Percentiles rank a stretch among this genome's conserved stretches.
Conservation (phyloP, 179 eudicot genomes). For the Beta macrorhiza region DNA sequence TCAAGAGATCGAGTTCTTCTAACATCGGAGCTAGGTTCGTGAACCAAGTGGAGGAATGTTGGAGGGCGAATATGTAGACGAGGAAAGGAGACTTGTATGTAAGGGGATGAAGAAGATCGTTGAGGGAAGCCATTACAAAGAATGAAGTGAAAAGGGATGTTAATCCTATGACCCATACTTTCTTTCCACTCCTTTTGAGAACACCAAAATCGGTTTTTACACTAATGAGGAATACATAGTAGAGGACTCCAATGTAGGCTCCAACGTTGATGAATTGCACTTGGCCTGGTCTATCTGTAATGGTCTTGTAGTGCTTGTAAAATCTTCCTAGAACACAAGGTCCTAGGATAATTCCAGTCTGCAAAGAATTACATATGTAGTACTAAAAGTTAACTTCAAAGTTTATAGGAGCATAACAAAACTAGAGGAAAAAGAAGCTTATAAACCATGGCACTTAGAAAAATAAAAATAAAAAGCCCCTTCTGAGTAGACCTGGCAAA, state of each 20-base stretch:
- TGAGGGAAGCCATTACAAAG: not conserved
- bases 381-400: no score
- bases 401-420: not conserved
- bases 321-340: conserved; percentile 19
- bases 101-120: not conserved
- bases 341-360: conserved; percentile 29
- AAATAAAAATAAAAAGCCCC: not conserved
- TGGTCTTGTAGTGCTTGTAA: not conserved
- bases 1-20: conserved; percentile 26
- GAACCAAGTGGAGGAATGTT: conserved; percentile 20
- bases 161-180: conserved; percentile 17
- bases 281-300: not conserved
- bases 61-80: not conserved
- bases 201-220: conserved; percentile 22
- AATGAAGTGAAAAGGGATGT: conserved; percentile 3
- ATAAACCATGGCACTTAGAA: not conserved
- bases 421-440: not conserved
- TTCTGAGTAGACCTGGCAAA: not conserved
- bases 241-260: conserved; percentile 15
- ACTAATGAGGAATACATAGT: conserved; percentile 18
- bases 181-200: not conserved
- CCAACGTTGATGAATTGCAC: conserved; percentile 2
- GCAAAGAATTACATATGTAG: not conserved
- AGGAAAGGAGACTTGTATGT: not conserved
- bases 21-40: conserved; percentile 19